Evolutionary conservation across 2,329 filamentous ascomycete species (phyloP), one percentile per base, ranked within the genome.

Genomic region (Ascochyta fabae): DNA sequence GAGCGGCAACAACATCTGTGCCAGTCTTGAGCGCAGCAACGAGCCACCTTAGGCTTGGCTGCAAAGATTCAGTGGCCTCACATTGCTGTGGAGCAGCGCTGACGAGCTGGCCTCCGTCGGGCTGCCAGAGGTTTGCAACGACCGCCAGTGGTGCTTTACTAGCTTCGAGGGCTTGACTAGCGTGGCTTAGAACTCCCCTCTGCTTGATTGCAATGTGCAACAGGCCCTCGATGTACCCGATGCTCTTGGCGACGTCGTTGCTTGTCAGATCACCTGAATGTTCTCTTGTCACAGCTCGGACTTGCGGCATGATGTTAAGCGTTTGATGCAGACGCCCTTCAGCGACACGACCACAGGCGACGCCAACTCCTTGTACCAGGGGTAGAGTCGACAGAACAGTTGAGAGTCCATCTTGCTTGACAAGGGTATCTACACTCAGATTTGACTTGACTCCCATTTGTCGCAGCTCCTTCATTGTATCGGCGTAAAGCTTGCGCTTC

Each of bases 401-500:
- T 6, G 90, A 83, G 7, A 91, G 79, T 0, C 90, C 89, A 26
- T 84, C 81, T 74, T 99, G 95, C 48, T 86, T 86, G 35, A 84
- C 83, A 16, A 98, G 80, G 39, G 88, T 81, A 69, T 90, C 86
- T 13, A 86, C 87, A 61, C 89, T 87, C 15, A 96, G 81, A 70
- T 96, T 97, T 48, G 88, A 87, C 66, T 88, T 89, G 66, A 99
- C 85, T 4, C 95, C 95, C 94, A 99, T 98, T 53, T 88, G 85
- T 33, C 92, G 87, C 26, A 97, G 79, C 22, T 88, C 86, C 68
- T 91, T 93, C 60, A 99, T 79, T 0, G 90, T 93, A 65, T 98
- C 94, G 0, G 92, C 90, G 66, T 96, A 95, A 13, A 98, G 83
- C 65, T 92, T 93, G 39, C 92, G 87, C 78, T 99, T 99, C 66